These are phyloP conservation scores for Rosa hybrid DNA, from an alignment of 331 rosid genomes.

Conservation along the genomic window DNA sequence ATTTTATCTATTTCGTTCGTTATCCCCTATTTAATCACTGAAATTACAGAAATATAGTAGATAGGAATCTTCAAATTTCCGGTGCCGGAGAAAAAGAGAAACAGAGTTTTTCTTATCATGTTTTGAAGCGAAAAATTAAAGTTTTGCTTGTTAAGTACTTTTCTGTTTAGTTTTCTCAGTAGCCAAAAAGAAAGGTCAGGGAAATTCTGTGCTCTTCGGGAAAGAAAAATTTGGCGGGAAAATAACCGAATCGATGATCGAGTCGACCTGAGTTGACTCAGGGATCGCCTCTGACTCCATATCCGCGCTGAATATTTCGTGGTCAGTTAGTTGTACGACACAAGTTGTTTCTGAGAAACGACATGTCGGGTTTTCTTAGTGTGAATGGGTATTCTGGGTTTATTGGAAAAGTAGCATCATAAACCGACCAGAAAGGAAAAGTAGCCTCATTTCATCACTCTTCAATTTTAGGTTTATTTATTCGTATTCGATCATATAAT, in stretches of 20 bases:
- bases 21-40: constrained; percentile 17
- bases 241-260: background rate
- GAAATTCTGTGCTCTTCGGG: background rate
- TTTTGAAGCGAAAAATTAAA: background rate
- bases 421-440: background rate
- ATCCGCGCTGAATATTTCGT: background rate
- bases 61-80: constrained; percentile 4
- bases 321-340: background rate
- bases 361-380: background rate
- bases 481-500: background rate
- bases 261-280: background rate
- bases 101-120: background rate
- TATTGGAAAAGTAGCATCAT: background rate
- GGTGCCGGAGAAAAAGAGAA: background rate
- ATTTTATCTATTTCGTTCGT: background rate
- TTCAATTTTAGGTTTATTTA: background rate
- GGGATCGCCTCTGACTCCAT: background rate
- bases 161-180: background rate
- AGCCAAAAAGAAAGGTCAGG: constrained; percentile 3
- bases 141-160: background rate
- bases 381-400: no score
- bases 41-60: background rate
- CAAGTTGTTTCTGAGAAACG: background rate
- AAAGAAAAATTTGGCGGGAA: constrained; percentile 23
- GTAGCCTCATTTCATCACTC: background rate